phyloP scores from a whole-genome alignment of 2,329 filamentous ascomycete genomes.

The Madurella mycetomatis region DNA sequence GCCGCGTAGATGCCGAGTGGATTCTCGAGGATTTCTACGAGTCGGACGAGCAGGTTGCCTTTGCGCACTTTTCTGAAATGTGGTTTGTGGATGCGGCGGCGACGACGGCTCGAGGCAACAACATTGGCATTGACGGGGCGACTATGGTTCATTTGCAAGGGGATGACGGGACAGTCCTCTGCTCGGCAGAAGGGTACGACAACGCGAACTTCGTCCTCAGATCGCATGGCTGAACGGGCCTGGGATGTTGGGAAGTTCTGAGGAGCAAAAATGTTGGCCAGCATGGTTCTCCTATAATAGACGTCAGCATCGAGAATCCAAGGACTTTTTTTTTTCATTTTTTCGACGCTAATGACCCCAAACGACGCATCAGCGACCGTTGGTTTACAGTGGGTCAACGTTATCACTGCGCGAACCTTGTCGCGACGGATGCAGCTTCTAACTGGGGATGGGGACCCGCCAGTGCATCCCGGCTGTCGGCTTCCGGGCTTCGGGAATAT shows the following conservation, averaged over 20 bases:
- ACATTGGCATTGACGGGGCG: conserved; percentile 29
- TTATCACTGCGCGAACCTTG: too few relatives aligned
- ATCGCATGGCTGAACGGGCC: conserved; percentile 3
- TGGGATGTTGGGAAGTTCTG: background rate
- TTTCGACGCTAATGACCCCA: too few relatives aligned
- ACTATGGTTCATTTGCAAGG: conserved; percentile 23
- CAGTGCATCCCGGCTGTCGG: too few relatives aligned
- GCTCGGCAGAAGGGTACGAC: conserved; percentile 22
- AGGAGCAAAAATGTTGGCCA: background rate
- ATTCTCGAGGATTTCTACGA: conserved; percentile 31
- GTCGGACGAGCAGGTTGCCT: conserved; percentile 23
- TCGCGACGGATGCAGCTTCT: too few relatives aligned
- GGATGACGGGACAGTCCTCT: conserved; percentile 17
- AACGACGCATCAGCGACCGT: too few relatives aligned
- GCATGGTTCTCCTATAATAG: too few relatives aligned
- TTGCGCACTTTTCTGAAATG: conserved; percentile 28
- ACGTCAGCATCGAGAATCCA: too few relatives aligned
- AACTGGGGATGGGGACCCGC: too few relatives aligned
- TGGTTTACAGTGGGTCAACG: too few relatives aligned
- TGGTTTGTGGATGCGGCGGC: conserved; percentile 27
- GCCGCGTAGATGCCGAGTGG: conserved; percentile 30
- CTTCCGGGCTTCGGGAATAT: too few relatives aligned
- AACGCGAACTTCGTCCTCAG: conserved; percentile 20
- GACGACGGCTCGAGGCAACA: conserved; percentile 24
- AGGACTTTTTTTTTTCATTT: too few relatives aligned